Evolutionary conservation across 2,329 filamentous ascomycete genomes (phyloP), one percentile per base, ranked within the genome.

Genomic region (Cordyceps javanica): DNA sequence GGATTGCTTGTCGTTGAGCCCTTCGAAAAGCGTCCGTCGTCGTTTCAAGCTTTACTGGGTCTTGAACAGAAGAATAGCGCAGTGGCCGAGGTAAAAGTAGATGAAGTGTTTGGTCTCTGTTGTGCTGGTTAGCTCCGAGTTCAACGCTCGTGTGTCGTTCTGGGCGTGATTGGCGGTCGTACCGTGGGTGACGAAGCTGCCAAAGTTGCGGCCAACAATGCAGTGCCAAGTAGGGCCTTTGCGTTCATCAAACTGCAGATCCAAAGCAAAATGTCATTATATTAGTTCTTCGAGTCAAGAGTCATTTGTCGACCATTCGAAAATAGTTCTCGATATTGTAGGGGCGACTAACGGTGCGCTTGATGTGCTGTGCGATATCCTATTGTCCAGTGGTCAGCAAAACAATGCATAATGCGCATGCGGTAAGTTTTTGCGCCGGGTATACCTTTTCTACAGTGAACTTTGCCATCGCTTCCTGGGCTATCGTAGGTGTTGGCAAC

Each of bases 221-320:
- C 94, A 99, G 77, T 99, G 94, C 94, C 93, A 99, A 72, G 94
- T 99, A 62, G 93, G 92, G 36, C 94, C 94, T 79, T 97, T 97
- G 71, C 92, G 88, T 69, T 90, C 89, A 73, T 99, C 94, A 69
- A 99, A 97, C 93, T 97, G 68, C 44, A 39, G n/a, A 10, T 16
- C 19, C 44, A 48, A 26, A 42, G 4, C 16, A 6, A 19, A 2
- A n/a, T 48, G 45, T 44, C 26, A 58, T 34, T 49, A 32, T 7
- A 21, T 41, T 38, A 1, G 28, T 23, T 26, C 30, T 21, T 11
- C 19, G 5, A 10, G 1, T 19, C 8, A 28, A 46, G 9, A 14
- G 11, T 0, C 11, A 25, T 16, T 34, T 11, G 21, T 28, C 14
- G 14, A 2, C 3, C 23, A 28, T 46, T 45, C 25, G 25, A n/a